Conservation (phyloP, 2,329 filamentous ascomycete species). For the Cercospora sesami region DNA sequence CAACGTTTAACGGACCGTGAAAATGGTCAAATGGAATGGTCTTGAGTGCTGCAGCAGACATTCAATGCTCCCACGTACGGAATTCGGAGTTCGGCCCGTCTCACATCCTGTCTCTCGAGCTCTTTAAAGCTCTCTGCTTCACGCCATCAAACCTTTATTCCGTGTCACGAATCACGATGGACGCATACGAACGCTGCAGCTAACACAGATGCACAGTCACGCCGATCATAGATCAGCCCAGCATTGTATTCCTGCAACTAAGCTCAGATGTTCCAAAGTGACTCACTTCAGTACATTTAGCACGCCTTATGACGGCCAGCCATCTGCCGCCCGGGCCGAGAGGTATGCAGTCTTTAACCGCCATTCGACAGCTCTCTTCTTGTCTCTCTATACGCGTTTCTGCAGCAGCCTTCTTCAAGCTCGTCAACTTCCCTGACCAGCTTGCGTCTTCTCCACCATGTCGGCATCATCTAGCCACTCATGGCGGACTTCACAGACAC, state of each 20-base stretch:
- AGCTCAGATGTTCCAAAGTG: not conserved
- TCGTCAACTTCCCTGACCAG: not conserved
- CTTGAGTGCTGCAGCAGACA: not conserved
- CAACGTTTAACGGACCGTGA: too few relatives aligned
- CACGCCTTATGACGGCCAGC: not conserved
- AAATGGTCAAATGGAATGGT: too few relatives aligned
- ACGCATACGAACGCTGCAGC: not conserved
- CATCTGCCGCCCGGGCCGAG: conserved; percentile 3
- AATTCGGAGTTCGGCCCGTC: not conserved
- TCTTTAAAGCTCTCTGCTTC: not conserved
- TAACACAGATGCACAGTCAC: not conserved
- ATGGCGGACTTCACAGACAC: conserved; percentile 23
- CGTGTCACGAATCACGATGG: not conserved
- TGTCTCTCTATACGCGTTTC: not conserved
- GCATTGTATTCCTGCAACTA: not conserved
- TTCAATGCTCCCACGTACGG: not conserved
- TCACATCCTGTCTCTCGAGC: not conserved
- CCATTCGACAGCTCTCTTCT: not conserved
- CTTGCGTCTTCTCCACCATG: not conserved
- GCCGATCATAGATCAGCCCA: not conserved
- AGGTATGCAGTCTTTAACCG: not conserved
- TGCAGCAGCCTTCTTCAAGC: not conserved
- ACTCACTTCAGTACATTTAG: not conserved
- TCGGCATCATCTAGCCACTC: not conserved
- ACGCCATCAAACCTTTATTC: not conserved